Evolutionary conservation across 306 rosid species (phyloP).

Genomic region (Chamaecrista fasciculata): DNA sequence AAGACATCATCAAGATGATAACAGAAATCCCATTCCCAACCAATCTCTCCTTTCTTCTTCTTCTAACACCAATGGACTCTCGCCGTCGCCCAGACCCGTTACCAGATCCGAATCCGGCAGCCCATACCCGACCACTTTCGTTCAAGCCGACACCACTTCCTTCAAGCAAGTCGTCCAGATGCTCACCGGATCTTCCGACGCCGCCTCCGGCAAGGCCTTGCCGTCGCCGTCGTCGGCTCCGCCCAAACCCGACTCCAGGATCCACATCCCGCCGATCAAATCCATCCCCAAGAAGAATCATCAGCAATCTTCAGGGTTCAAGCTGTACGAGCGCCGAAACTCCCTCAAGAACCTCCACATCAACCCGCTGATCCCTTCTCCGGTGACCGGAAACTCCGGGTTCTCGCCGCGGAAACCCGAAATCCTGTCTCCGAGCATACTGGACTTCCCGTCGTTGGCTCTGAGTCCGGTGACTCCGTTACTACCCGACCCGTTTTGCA

Average conservation of each 20-base stretch:
- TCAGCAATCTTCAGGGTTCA: slow-evolving; percentile 55
- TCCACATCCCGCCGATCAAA: slow-evolving; percentile 72
- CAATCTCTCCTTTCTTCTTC: slow-evolving; percentile 34
- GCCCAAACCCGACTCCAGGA: slow-evolving; percentile 31
- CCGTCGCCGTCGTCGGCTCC: too few relatives aligned
- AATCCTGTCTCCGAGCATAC: slow-evolving; percentile 85
- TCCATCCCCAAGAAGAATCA: slow-evolving; percentile 55
- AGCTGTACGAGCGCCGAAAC: slow-evolving; percentile 84
- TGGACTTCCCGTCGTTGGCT: slow-evolving; percentile 72
- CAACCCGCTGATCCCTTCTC: slow-evolving; percentile 58
- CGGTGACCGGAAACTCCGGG: slow-evolving; percentile 29
- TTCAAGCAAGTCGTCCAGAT: slow-evolving; percentile 96
- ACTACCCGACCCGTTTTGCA: slow-evolving; percentile 76
- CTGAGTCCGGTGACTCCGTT: slow-evolving; percentile 94
- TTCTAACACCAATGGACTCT: slow-evolving; percentile 32
- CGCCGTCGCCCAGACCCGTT: slow-evolving; percentile 35
- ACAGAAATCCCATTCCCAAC: background rate
- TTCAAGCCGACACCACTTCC: slow-evolving; percentile 83
- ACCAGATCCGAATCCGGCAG: slow-evolving; percentile 82
- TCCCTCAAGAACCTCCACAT: slow-evolving; percentile 64
- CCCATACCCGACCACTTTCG: slow-evolving; percentile 96
- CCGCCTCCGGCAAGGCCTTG: slow-evolving; percentile 56
- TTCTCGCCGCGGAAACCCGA: slow-evolving; percentile 75
- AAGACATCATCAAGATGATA: slow-evolving; percentile 25
- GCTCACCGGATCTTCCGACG: slow-evolving; percentile 94